phyloP scores from a whole-genome alignment of 495 filamentous ascomycete genomes.

The Xylaria flabelliformis region DNA sequence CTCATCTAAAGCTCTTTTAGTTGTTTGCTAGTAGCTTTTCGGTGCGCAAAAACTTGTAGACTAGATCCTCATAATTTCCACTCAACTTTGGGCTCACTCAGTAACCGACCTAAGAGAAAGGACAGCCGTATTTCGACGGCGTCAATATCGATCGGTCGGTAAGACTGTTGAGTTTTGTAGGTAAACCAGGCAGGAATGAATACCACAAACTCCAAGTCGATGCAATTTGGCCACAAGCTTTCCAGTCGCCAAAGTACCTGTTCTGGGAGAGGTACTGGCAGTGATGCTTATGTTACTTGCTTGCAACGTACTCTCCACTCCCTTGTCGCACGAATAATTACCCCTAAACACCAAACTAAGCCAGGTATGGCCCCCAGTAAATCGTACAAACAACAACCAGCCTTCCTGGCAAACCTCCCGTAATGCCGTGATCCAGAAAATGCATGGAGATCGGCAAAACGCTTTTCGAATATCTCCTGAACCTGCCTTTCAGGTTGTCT shows the following conservation, averaged over 20 bases:
- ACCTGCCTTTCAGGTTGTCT: constrained; percentile 37
- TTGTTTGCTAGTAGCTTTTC: constrained; percentile 34
- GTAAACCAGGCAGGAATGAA: constrained; percentile 12
- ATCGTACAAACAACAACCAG: constrained; percentile 42
- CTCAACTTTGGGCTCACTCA: constrained; percentile 31
- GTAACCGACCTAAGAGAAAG: constrained; percentile 37
- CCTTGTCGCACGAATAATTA: constrained; percentile 19
- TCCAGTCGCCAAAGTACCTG: constrained; percentile 4
- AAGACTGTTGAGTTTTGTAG: constrained; percentile 24
- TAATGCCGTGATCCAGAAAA: constrained; percentile 44
- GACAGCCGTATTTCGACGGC: constrained; percentile 41
- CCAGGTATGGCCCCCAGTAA: constrained; percentile 26
- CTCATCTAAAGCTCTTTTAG: constrained; percentile 35
- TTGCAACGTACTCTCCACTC: constrained; percentile 6
- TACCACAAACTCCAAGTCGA: constrained; percentile 16
- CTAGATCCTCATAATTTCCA: constrained; percentile 36
- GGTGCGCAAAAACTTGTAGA: constrained; percentile 42
- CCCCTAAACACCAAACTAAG: constrained; percentile 33
- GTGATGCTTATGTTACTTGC: constrained; percentile 16
- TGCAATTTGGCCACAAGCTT: constrained; percentile 20
- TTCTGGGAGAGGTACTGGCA: not conserved
- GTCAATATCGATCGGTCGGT: constrained; percentile 39
- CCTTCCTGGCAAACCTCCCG: constrained; percentile 32
- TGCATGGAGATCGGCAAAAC: constrained; percentile 37
- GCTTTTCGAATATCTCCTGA: constrained; percentile 36